These are phyloP conservation scores for Podospora pseudopauciseta DNA, from an alignment of 495 filamentous ascomycete species.

Conservation along the genomic window DNA sequence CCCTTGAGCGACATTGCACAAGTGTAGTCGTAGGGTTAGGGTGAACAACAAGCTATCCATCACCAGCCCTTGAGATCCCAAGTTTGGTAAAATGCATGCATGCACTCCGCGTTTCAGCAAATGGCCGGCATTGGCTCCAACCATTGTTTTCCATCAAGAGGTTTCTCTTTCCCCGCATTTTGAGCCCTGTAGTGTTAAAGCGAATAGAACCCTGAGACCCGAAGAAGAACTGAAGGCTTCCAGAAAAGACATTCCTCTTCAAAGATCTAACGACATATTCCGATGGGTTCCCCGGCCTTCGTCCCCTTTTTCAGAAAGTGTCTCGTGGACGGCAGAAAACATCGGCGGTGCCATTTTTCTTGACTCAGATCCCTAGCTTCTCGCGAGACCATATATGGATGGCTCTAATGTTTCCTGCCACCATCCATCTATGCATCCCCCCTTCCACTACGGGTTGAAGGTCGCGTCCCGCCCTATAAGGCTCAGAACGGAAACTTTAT, in stretches of 20 bases:
- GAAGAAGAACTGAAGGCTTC: not conserved
- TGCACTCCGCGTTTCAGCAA: constrained; percentile 6
- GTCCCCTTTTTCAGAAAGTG: not conserved
- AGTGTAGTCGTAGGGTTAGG: not conserved
- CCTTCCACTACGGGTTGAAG: not conserved
- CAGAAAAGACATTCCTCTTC: not conserved
- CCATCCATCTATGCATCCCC: not conserved
- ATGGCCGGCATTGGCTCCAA: constrained; percentile 1
- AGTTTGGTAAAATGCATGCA: constrained; percentile 3
- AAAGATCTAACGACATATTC: not conserved
- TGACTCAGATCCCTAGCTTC: not conserved
- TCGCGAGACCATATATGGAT: too few relatives aligned
- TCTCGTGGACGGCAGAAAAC: not conserved
- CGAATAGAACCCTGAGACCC: not conserved
- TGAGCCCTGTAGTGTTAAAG: not conserved
- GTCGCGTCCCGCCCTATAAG: not conserved
- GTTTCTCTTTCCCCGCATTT: constrained; percentile 3
- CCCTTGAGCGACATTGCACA: not conserved
- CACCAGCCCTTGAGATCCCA: not conserved
- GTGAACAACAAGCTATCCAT: not conserved
- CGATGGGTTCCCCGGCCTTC: not conserved
- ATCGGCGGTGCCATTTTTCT: not conserved
- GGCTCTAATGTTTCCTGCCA: not conserved
- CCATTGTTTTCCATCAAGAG: constrained; percentile 5
- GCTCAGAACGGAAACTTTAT: not conserved